Conservation (phyloP, 164 flowering plant genomes). For the Vitis vinifera region ASM3070453v1 NC_081811.1:3310501-3311000, state of each 20-base stretch:
- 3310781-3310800: constrained; percentile 34
- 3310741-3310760: constrained; percentile 56
- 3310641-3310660: constrained; percentile 78
- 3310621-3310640: constrained; percentile 51
- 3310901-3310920: constrained; percentile 51
- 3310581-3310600: constrained; percentile 65
- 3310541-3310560: constrained; percentile 23
- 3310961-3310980: no score
- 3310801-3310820: constrained; percentile 46
- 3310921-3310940: constrained; percentile 9
- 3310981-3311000: no score
- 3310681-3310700: constrained; percentile 36
- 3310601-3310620: constrained; percentile 37
- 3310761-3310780: constrained; percentile 43
- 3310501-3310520: constrained; percentile 47
- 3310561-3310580: constrained; percentile 27
- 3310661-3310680: constrained; percentile 95
- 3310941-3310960: no score
- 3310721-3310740: constrained; percentile 52
- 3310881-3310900: constrained; percentile 41
- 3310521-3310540: constrained; percentile 30
- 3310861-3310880: constrained; percentile 68
- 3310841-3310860: constrained; percentile 67
- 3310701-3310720: constrained; percentile 45
- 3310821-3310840: constrained; percentile 38